Evolutionary conservation across 2,329 filamentous ascomycete species (phyloP), one percentile per base, ranked within the genome.

Genomic region (Paraphaeosphaeria sporulosa): DNA sequence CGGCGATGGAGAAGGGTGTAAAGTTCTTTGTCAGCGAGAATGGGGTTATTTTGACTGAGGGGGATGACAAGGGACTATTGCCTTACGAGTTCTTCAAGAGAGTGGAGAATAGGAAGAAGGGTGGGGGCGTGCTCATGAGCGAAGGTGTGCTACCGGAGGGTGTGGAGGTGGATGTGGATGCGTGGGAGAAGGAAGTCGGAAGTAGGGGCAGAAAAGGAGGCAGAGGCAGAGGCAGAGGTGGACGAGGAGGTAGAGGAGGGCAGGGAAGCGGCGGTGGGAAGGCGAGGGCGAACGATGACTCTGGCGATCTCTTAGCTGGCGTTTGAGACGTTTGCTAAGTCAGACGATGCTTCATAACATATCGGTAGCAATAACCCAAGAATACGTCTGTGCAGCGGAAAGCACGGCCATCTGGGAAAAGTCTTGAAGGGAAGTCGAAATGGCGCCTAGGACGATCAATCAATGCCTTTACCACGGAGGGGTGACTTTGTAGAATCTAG

Each of bases 21-120:
- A 82, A 83, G 71, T 96, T 94, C 86, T 96, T 91, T 88, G 76
- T 87, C 72, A 78, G 83, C 72, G 77, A 86, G 76, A 76, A 82
- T 78, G 76, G 78, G 0, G 81, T 83, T 2, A 76, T 84, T n/a
- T 64, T 84, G 43, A 79, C 75, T 0, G 80, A 80, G 59, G 82
- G 82, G 0, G 73, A 85, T 60, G 86, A 79, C 49, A 79, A 87
- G 4, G 75, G 75, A 0, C 50, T 75, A 2, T 32, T 78, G 61
- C 46, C 66, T 21, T 72, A 69, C 57, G 59, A 68, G 57, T 92
- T 89, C 72, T 94, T 96, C 71, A 85, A 86, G 78, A 85, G 87
- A 71, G 93, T 94, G 1, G 85, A 86, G 65, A 89, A 87, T 0
- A 79, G 89, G 61, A 85, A 78, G 60, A 79, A 81, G 57, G 85